These are phyloP conservation scores for Typha latifolia DNA, from an alignment of 176 grass and related monocot species.

Conservation along the genomic window DNA sequence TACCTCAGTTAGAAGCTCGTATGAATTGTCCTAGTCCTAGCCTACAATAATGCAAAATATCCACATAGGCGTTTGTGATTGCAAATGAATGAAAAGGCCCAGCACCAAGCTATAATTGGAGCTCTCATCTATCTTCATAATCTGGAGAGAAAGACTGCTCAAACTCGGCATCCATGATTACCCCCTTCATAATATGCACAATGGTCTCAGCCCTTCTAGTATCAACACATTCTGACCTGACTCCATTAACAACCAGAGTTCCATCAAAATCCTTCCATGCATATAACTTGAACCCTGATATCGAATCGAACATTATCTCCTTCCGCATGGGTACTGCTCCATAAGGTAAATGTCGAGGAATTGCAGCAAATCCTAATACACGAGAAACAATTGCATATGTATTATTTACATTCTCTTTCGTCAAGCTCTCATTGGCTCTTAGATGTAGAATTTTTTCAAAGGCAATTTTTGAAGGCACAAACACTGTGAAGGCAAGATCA, in stretches of 20 bases:
- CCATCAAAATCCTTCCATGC: constrained; percentile 43
- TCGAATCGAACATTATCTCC: constrained; percentile 31
- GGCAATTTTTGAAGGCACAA: constrained; percentile 41
- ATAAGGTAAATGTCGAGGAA: constrained; percentile 38
- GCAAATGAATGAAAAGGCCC: neutral
- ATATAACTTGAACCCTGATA: constrained; percentile 53
- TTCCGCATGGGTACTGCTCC: constrained; percentile 23
- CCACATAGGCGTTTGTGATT: no score
- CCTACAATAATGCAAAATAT: no score
- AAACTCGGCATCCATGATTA: constrained; percentile 83
- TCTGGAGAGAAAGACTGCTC: constrained; percentile 44
- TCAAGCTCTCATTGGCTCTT: constrained; percentile 12
- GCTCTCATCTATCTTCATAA: constrained; percentile 20
- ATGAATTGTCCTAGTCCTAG: no score
- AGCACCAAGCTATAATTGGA: neutral
- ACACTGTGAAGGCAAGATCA: constrained; percentile 68
- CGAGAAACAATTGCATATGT: constrained; percentile 67
- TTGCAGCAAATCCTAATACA: constrained; percentile 65
- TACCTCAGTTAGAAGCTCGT: no score
- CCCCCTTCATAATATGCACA: constrained; percentile 58
- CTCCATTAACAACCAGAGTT: constrained; percentile 57
- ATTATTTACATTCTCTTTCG: neutral
- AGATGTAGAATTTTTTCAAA: constrained; percentile 39
- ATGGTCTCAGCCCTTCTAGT: constrained; percentile 34
- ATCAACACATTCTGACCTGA: constrained; percentile 66